Evolutionary conservation across 139 green algal genomes (phyloP).

Genomic region (Deuterostichococcus epilithicus): DNA sequence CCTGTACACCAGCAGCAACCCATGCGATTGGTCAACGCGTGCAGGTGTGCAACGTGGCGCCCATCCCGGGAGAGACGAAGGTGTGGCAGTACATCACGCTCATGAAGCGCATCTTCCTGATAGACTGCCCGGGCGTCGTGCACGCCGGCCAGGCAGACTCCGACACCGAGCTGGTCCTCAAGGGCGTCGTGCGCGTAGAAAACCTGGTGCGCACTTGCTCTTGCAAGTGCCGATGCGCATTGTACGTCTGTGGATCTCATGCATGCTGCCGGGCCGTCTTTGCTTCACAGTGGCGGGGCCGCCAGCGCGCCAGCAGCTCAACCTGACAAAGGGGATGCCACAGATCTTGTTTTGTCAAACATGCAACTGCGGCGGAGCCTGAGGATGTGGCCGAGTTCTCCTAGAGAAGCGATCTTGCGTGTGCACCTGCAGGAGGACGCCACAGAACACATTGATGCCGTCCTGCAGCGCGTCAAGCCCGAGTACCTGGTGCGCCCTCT

Average conservation of each 20-base stretch:
- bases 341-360: too few relatives aligned
- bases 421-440: constrained; percentile 73
- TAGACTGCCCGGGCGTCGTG: constrained; percentile 98
- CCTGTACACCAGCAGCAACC: too few relatives aligned
- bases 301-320: too few relatives aligned
- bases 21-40: neutral
- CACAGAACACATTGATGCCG: constrained; percentile 69
- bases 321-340: too few relatives aligned
- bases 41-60: constrained; percentile 92
- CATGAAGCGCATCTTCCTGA: constrained; percentile 98
- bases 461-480: constrained; percentile 77
- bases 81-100: constrained; percentile 99
- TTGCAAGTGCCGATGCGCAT: neutral
- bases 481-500: constrained; percentile 74
- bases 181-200: constrained; percentile 93
- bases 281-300: too few relatives aligned
- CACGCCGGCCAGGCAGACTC: constrained; percentile 83
- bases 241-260: neutral
- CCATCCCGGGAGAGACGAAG: constrained; percentile 96
- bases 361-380: too few relatives aligned
- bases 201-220: constrained; percentile 50
- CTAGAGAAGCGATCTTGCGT: too few relatives aligned
- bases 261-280: too few relatives aligned
- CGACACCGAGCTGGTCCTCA: constrained; percentile 89
- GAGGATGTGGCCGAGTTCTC: too few relatives aligned